phyloP scores from a whole-genome alignment of 2,329 filamentous ascomycete genomes.

The Aspergillus neotritici region DNA sequence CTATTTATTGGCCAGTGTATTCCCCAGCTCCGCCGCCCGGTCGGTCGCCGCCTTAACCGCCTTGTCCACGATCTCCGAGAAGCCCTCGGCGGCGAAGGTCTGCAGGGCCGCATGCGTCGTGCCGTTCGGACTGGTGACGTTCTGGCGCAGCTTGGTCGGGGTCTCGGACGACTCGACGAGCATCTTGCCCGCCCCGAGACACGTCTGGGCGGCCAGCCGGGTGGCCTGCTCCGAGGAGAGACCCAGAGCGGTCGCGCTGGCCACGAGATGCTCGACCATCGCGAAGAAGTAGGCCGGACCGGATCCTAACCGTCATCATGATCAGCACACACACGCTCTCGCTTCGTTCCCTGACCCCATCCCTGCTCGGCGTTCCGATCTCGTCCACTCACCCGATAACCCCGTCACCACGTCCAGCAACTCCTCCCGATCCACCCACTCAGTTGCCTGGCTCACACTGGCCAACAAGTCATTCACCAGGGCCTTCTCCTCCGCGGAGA shows the following conservation, averaged over 20 bases:
- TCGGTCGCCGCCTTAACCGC: conserved; percentile 28
- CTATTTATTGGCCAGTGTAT: conserved; percentile 17
- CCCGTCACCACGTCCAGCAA: conserved; percentile 34
- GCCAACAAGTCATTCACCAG: conserved; percentile 25
- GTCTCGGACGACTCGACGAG: conserved; percentile 26
- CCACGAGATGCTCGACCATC: conserved; percentile 32
- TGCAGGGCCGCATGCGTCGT: conserved; percentile 31
- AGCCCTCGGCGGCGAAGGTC: conserved; percentile 25
- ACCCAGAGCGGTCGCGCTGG: conserved; percentile 29
- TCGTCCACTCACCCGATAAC: conserved; percentile 24
- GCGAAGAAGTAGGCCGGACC: conserved; percentile 35
- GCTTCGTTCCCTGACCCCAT: neutral
- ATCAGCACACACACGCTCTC: too few species aligned
- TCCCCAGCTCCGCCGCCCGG: conserved; percentile 28
- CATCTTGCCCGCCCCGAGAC: conserved; percentile 33
- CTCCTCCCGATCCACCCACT: conserved; percentile 32
- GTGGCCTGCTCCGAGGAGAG: conserved; percentile 31
- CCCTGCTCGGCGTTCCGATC: neutral
- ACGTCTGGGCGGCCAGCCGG: conserved; percentile 29
- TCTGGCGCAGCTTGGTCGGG: conserved; percentile 30
- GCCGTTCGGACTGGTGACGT: conserved; percentile 33
- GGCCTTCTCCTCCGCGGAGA: conserved; percentile 25
- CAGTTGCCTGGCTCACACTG: conserved; percentile 30
- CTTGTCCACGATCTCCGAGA: conserved; percentile 28
- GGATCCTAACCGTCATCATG: conserved; percentile 21